A percentile compares a stretch with the other conserved stretches of the same genome.
phyloP scores from a whole-genome alignment of 1,139 yeast species.

The Lodderomyces margitis region DNA sequence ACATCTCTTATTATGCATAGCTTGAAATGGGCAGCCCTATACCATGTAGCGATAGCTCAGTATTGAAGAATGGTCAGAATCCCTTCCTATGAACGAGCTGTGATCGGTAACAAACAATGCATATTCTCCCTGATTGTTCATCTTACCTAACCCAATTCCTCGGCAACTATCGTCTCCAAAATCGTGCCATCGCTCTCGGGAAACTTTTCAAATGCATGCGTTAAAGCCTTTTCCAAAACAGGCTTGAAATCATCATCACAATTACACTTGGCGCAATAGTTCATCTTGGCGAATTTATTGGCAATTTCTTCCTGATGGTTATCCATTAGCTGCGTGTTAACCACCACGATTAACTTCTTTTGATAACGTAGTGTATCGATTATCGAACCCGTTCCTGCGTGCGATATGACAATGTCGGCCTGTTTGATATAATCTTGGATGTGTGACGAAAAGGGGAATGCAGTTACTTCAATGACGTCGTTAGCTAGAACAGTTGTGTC shows the following conservation, averaged over 20 bases:
- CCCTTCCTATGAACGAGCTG: too few species aligned
- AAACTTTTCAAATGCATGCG: constrained; percentile 7
- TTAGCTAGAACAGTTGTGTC: constrained; percentile 8
- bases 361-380: constrained; percentile 64
- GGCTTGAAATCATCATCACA: constrained; percentile 11
- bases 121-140: too few species aligned
- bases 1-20: too few species aligned
- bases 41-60: too few species aligned
- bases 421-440: constrained; percentile 36
- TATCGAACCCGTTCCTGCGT: constrained; percentile 94
- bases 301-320: constrained; percentile 88
- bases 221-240: constrained; percentile 4
- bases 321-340: constrained; percentile 71
- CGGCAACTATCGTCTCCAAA: constrained; percentile 12
- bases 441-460: constrained; percentile 48
- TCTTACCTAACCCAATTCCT: constrained; percentile 7
- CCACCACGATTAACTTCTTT: constrained; percentile 65
- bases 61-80: too few species aligned
- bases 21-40: too few species aligned
- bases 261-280: constrained; percentile 16
- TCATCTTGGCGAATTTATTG: constrained; percentile 39
- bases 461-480: constrained; percentile 24
- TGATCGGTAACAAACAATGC: too few species aligned
- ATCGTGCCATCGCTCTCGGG: constrained; percentile 9
- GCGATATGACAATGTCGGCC: constrained; percentile 69